Evolutionary conservation across 257 asterid genomes (phyloP).

Genomic region (Solanum etuberosum): DNA sequence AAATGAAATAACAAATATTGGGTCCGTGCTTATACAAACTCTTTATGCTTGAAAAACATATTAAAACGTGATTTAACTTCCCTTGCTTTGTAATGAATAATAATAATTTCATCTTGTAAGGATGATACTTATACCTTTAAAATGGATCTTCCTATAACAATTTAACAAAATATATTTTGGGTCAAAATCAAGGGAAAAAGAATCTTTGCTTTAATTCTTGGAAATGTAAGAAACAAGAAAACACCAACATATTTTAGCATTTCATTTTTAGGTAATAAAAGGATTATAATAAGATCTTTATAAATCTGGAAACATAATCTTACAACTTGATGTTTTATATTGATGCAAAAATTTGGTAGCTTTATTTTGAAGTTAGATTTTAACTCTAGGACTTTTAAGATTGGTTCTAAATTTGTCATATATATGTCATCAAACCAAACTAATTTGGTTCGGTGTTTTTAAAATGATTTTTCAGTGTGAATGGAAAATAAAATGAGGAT

Average conservation of each 20-base stretch:
- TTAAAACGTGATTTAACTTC: no score
- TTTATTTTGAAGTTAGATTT: background rate
- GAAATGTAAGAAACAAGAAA: background rate
- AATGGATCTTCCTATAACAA: background rate
- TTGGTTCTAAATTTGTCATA: background rate
- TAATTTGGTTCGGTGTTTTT: no score
- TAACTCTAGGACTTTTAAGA: background rate
- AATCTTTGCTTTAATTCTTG: background rate
- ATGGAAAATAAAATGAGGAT: no score
- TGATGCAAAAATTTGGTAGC: background rate
- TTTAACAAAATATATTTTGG: background rate
- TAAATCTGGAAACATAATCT: background rate
- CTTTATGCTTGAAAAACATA: no score
- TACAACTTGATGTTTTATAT: background rate
- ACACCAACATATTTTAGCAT: background rate
- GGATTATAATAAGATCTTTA: background rate
- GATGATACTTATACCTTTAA: background rate
- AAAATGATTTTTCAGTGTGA: no score
- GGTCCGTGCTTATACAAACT: accelerated
- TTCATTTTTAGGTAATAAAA: background rate
- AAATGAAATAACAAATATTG: no score
- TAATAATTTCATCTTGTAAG: background rate
- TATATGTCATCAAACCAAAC: background rate
- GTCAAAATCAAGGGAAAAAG: background rate
- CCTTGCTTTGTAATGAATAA: background rate